phyloP scores from a whole-genome alignment of 352 stramenopile species.

The Phytophthora pisi region DNA sequence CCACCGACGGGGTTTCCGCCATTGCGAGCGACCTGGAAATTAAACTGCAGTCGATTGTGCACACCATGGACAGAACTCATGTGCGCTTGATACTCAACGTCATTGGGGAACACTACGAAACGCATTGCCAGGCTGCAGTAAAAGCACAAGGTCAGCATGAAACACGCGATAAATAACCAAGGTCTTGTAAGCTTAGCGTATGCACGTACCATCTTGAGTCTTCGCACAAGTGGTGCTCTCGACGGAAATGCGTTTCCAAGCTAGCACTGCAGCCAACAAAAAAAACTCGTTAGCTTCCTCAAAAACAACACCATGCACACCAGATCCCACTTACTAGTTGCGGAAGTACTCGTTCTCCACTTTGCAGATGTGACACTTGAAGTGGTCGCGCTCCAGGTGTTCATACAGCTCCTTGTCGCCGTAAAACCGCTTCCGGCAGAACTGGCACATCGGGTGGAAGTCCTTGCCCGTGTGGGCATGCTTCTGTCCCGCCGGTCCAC shows the following conservation, averaged over 20 bases:
- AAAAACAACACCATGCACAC: too few species aligned
- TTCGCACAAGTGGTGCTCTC: constrained; percentile 87
- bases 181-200: not conserved
- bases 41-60: constrained; percentile 73
- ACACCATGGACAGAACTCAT: constrained; percentile 81
- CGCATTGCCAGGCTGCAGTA: constrained; percentile 72
- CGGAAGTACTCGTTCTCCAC: constrained; percentile 89
- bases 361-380: constrained; percentile 91
- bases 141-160: constrained; percentile 11
- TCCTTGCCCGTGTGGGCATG: constrained; percentile 68
- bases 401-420: constrained; percentile 85
- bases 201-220: constrained; percentile 69
- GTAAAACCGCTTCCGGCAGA: constrained; percentile 89
- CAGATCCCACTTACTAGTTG: constrained; percentile 75
- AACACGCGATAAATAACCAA: not conserved
- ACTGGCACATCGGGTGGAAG: constrained; percentile 90
- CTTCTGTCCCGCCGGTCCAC: constrained; percentile 42
- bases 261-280: constrained; percentile 55
- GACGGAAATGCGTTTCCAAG: constrained; percentile 84
- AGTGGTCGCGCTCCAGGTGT: constrained; percentile 90
- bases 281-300: constrained; percentile 12
- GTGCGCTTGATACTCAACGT: constrained; percentile 88
- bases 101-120: constrained; percentile 87
- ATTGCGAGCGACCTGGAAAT: constrained; percentile 71
- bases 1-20: constrained; percentile 65